Evolutionary conservation across 2,329 filamentous ascomycete species (phyloP).

Genomic region (Fusarium concolor): DNA sequence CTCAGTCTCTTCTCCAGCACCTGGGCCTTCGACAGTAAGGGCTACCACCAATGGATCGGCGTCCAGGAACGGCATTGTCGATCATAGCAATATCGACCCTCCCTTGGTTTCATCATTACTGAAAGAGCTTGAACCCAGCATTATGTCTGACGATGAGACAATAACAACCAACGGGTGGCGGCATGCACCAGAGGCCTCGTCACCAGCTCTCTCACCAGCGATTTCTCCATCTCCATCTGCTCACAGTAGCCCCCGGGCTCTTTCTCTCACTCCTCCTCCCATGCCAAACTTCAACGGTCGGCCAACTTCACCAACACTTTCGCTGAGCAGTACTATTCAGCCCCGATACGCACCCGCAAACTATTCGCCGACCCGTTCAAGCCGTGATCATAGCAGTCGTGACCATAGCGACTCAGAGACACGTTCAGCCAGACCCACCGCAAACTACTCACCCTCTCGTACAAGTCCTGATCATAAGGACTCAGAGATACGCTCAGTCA

Average conservation of each 20-base stretch:
- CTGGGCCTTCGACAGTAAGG: slow-evolving; percentile 46
- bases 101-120: slow-evolving; percentile 89
- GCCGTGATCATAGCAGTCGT: slow-evolving; percentile 19
- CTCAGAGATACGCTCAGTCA: slow-evolving; percentile 36
- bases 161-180: slow-evolving; percentile 47
- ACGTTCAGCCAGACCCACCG: slow-evolving; percentile 59
- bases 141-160: slow-evolving; percentile 67
- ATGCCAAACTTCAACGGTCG: slow-evolving; percentile 64
- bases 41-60: slow-evolving; percentile 38
- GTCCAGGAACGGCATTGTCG: slow-evolving; percentile 28
- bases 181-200: slow-evolving; percentile 57
- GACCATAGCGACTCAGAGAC: slow-evolving; percentile 48
- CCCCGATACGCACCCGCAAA: slow-evolving; percentile 80
- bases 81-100: slow-evolving; percentile 62
- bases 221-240: slow-evolving; percentile 73
- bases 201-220: slow-evolving; percentile 75
- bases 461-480: slow-evolving; percentile 36
- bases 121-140: slow-evolving; percentile 83
- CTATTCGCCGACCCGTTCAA: slow-evolving; percentile 67
- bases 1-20: slow-evolving; percentile 52
- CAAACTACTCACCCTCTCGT: slow-evolving; percentile 72
- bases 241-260: slow-evolving; percentile 73
- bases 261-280: slow-evolving; percentile 77
- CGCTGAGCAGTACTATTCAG: slow-evolving; percentile 77
- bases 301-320: slow-evolving; percentile 73